A percentile compares a stretch with the other conserved stretches of the same genome.
Conservation (phyloP, 768 basidiomycete species). For the Hebeloma cylindrosporum region DNA sequence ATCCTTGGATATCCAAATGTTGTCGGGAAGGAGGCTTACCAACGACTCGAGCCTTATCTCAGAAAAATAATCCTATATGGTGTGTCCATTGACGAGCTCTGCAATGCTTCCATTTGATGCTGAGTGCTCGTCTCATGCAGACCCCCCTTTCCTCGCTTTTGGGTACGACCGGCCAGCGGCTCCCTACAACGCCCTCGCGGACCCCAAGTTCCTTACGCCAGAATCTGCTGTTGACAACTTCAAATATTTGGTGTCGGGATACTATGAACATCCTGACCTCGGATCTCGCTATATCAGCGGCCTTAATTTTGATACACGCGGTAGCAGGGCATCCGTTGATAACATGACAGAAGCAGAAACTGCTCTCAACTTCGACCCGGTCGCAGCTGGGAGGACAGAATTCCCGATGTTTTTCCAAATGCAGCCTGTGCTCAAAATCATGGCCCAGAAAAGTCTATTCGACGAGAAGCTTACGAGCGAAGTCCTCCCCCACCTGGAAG, state of each 20-base stretch:
- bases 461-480: neutral
- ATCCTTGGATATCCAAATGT: conserved; percentile 27
- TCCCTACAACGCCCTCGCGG: conserved; percentile 24
- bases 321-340: neutral
- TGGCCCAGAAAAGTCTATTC: conserved; percentile 2
- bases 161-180: conserved; percentile 26
- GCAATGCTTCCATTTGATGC: neutral
- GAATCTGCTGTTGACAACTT: conserved; percentile 12
- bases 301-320: neutral
- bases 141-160: conserved; percentile 31
- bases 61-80: conserved; percentile 34
- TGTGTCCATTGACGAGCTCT: conserved; percentile 14
- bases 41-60: conserved; percentile 29
- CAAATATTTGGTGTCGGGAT: neutral
- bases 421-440: conserved; percentile 35
- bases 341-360: neutral
- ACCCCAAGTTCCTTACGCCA: conserved; percentile 21
- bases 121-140: conserved; percentile 14
- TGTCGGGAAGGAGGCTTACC: conserved; percentile 22
- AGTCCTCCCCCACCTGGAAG: neutral
- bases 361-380: neutral
- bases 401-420: conserved; percentile 36
- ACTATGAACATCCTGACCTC: neutral
- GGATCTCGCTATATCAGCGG: neutral
- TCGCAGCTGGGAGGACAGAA: neutral